A percentile compares a stretch with the other conserved stretches of the same genome.
Conservation (phyloP, 78 protist genomes). For the Protostelium mycophagum region DNA sequence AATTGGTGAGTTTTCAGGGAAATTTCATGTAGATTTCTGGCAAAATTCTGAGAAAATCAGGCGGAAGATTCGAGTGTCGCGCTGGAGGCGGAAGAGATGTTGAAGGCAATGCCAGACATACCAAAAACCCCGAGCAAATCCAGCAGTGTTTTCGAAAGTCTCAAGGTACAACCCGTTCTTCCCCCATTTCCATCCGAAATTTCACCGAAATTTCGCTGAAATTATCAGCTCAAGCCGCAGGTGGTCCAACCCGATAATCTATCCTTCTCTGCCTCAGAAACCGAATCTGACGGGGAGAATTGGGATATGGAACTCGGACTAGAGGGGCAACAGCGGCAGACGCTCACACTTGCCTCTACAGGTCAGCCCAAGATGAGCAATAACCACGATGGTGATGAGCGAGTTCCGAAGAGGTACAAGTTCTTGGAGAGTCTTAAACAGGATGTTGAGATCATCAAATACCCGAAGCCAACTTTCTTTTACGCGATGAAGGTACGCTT, state of each 20-base stretch:
- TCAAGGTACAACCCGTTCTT: neutral
- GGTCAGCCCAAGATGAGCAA: conserved; percentile 33
- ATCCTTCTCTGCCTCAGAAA: conserved; percentile 9
- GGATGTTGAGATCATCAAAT: conserved; percentile 57
- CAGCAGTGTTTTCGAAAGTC: neutral
- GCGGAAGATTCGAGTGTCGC: neutral
- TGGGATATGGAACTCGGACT: conserved; percentile 64
- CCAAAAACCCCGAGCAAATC: conserved; percentile 6
- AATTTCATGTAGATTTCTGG: neutral
- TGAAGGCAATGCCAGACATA: neutral
- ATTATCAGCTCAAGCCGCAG: neutral
- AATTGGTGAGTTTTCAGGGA: neutral
- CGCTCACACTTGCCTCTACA: conserved; percentile 37
- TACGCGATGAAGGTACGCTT: conserved; percentile 41
- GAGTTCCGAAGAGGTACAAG: conserved; percentile 41
- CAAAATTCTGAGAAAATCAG: neutral
- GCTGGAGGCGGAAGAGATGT: neutral
- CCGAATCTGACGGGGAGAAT: conserved; percentile 43
- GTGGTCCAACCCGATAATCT: conserved; percentile 2
- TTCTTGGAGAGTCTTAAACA: conserved; percentile 45
- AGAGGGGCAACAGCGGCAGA: conserved; percentile 31
- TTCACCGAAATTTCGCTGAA: neutral
- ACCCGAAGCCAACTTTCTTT: conserved; percentile 57
- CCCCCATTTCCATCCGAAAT: too few species aligned
- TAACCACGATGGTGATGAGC: conserved; percentile 19